Evolutionary conservation across 2,329 filamentous ascomycete genomes (phyloP), one percentile per base, ranked within the genome.

Genomic region (Tolypocladium pustulatum): DNA sequence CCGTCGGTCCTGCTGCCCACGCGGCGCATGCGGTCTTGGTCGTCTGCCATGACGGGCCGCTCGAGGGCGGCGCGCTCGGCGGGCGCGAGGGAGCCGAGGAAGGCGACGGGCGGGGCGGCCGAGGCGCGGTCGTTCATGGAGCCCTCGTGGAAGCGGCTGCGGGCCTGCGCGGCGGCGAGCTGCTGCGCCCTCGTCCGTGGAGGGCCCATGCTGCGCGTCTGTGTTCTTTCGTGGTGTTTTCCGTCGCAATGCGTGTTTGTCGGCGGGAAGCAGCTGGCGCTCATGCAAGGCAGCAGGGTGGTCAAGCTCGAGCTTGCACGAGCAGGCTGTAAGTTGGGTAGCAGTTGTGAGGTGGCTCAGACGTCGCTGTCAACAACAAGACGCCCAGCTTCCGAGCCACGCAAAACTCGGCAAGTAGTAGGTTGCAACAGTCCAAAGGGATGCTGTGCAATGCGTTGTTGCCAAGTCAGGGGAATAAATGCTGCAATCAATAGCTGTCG

Each of bases 101-200:
- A 91, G 46, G 84, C 79, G 52, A 81, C 78, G 0, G 89, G 89
- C 34, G 90, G 90, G 60, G 79, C 82, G 60, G 84, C 81, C 67
- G 88, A 92, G 37, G 83, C 78, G 63, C 89, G 85, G 72, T 95
- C 90, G 67, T 87, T 90, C 89, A 96, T 93, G 67, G 88, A 93
- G 46, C 88, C 91, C 73, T 96, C 91, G 41, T 87, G 67, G 81
- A 95, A 78, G 73, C 84, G 69, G 75, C 83, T 76, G 64, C 71
- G 72, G 15, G 56, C 61, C 51, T 56, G 61, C 65, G 71, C 58
- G 61, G 62, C 37, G 65, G 65, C 49, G 25, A 62, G 41, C 32
- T 57, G 73, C 61, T 74, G 69, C 60, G 73, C 69, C 61, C 68
- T 59, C 60, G 64, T 65, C 52, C 59, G 60, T 40, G 69, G 66